Evolutionary conservation across 345 rosid genomes (phyloP).

Genomic region (Eucalyptus marginata): DNA sequence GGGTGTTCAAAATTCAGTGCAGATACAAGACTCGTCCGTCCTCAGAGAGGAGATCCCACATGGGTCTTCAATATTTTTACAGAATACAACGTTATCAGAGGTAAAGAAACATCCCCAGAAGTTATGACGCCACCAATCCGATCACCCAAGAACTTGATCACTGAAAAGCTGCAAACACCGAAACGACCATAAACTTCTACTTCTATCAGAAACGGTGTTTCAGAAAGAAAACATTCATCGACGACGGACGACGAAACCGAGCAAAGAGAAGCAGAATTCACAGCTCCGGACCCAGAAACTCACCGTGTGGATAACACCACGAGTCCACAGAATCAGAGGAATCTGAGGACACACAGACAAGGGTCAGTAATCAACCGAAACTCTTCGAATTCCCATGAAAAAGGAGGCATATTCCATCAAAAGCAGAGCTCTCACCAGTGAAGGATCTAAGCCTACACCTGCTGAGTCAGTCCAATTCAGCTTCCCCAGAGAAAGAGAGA

Average conservation of each 20-base stretch:
- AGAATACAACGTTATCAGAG: not conserved
- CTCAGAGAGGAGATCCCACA: not conserved
- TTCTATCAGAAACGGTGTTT: not conserved
- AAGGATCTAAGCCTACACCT: not conserved
- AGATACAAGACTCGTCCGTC: not conserved
- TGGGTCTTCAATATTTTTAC: not conserved
- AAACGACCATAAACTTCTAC: not conserved
- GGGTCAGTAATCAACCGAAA: not conserved
- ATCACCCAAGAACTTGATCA: not conserved
- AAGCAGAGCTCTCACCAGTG: not conserved
- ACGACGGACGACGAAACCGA: not conserved
- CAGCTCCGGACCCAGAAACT: not conserved
- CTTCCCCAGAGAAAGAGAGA: not conserved
- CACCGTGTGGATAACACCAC: not conserved
- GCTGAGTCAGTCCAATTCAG: not conserved
- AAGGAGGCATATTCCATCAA: not conserved
- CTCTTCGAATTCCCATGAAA: not conserved
- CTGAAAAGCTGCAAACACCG: not conserved
- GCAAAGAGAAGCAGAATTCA: not conserved
- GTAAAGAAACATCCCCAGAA: not conserved
- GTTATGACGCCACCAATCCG: not conserved
- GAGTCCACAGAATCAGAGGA: not conserved
- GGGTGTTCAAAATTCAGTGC: not conserved
- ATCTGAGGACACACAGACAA: not conserved
- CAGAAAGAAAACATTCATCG: not conserved